phyloP scores from a whole-genome alignment of 768 basidiomycete species.

The Panaeolus papilionaceus region DNA sequence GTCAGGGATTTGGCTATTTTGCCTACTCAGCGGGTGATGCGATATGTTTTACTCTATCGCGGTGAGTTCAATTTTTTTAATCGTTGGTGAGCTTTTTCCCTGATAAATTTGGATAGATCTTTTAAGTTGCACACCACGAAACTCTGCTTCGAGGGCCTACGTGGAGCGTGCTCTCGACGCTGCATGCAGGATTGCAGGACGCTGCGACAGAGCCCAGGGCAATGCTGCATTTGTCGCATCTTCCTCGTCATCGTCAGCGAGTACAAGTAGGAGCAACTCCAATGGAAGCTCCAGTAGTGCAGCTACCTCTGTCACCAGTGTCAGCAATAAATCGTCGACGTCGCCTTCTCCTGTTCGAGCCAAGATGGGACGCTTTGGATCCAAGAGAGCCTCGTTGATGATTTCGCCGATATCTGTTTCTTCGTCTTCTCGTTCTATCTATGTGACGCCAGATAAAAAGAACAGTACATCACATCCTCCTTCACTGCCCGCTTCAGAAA shows the following conservation, averaged over 20 bases:
- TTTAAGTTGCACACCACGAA: conserved; percentile 53
- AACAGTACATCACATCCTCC: background rate
- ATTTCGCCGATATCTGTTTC: background rate
- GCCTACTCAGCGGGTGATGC: conserved; percentile 68
- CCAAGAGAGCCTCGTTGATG: background rate
- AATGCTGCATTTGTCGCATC: conserved; percentile 32
- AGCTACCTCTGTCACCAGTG: background rate
- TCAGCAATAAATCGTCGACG: background rate
- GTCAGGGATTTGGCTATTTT: conserved; percentile 68
- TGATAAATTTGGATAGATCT: conserved; percentile 47
- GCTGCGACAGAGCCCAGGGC: conserved; percentile 34
- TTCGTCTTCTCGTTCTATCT: background rate
- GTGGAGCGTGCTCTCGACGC: conserved; percentile 35
- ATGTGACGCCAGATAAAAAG: background rate
- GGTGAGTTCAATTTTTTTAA: conserved; percentile 44
- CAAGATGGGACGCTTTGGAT: conserved; percentile 1
- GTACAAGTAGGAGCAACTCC: conserved; percentile 18
- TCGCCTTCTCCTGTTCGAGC: background rate
- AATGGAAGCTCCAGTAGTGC: background rate
- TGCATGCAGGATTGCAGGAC: conserved; percentile 35
- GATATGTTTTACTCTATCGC: conserved; percentile 66
- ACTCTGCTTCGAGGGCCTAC: conserved; percentile 43
- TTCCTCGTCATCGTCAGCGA: background rate
- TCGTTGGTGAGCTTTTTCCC: conserved; percentile 14
- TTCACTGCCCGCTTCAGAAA: background rate